A percentile compares a stretch with the other conserved stretches of the same genome.
These are phyloP conservation scores for Aureobasidium leucospermi DNA, from an alignment of 2,329 filamentous ascomycete species.

Conservation along the genomic window DNA sequence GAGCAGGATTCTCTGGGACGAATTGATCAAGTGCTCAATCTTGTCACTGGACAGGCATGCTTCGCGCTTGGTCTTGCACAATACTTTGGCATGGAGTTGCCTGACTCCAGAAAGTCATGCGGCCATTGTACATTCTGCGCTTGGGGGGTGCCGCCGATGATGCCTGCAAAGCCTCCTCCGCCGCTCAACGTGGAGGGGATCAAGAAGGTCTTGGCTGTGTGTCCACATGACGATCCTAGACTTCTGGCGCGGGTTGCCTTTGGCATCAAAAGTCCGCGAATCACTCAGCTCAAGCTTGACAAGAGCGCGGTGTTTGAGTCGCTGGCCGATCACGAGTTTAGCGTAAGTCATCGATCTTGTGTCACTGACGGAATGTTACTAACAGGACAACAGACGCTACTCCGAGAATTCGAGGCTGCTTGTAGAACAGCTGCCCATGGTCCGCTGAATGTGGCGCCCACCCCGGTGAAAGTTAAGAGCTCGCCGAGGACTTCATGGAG, in stretches of 20 bases:
- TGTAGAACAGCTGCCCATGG: slow-evolving; percentile 6
- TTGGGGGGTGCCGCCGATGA: slow-evolving; percentile 24
- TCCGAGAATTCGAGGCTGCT: slow-evolving; percentile 2
- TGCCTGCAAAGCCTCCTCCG: slow-evolving; percentile 34
- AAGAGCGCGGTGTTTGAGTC: slow-evolving; percentile 43
- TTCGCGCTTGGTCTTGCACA: slow-evolving; percentile 46
- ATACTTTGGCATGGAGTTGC: slow-evolving; percentile 52
- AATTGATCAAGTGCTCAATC: slow-evolving; percentile 43
- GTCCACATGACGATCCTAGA: slow-evolving; percentile 49
- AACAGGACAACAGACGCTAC: background rate
- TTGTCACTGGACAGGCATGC: slow-evolving; percentile 47
- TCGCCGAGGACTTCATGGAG: background rate
- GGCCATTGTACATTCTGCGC: slow-evolving; percentile 48
- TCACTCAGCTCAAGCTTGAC: slow-evolving; percentile 42
- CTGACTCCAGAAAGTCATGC: slow-evolving; percentile 39
- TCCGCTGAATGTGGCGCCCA: background rate
- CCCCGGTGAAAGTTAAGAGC: background rate
- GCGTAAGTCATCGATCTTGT: slow-evolving; percentile 26
- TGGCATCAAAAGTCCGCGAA: slow-evolving; percentile 53
- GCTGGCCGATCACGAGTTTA: slow-evolving; percentile 49
- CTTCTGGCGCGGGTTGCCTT: slow-evolving; percentile 55
- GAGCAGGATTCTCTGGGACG: slow-evolving; percentile 49
- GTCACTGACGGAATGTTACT: background rate
- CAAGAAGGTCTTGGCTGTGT: slow-evolving; percentile 33
- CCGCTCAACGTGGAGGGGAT: slow-evolving; percentile 36